Percentiles rank a stretch among this genome's conserved stretches.
Evolutionary conservation across 345 rosid genomes (phyloP).

Genomic region (Trapa incisa): DNA sequence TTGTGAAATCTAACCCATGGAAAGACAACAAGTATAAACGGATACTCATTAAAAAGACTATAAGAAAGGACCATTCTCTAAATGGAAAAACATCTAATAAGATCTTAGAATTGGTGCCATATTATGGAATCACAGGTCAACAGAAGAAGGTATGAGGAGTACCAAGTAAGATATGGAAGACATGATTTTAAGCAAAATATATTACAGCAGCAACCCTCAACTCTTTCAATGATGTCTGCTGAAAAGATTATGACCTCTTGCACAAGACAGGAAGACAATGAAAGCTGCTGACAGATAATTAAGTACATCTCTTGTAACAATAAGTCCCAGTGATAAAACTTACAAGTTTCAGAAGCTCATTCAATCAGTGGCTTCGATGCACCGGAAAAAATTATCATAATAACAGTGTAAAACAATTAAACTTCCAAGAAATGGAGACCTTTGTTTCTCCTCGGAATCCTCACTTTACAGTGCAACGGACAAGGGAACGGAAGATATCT

Average conservation of each 20-base stretch:
- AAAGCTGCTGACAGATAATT: neutral
- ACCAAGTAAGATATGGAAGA: neutral
- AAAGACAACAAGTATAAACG: neutral
- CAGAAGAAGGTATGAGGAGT: neutral
- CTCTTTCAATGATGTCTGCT: neutral
- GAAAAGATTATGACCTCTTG: neutral
- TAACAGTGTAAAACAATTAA: neutral
- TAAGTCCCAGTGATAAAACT: neutral
- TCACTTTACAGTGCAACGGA: neutral
- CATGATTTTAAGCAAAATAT: neutral
- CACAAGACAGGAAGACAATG: neutral
- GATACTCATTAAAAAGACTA: neutral
- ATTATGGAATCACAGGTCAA: neutral
- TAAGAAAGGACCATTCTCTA: neutral
- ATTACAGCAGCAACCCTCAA: neutral
- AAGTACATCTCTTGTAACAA: neutral
- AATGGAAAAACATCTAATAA: neutral
- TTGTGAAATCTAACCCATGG: neutral
- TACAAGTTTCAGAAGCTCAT: neutral
- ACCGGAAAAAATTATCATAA: neutral
- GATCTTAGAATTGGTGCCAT: neutral
- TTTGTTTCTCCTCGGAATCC: neutral
- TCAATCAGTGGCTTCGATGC: neutral
- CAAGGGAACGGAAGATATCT: neutral
- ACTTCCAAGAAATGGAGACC: neutral